Conservation (phyloP, 306 rosid genomes). For the Inga oerstediana region DNA sequence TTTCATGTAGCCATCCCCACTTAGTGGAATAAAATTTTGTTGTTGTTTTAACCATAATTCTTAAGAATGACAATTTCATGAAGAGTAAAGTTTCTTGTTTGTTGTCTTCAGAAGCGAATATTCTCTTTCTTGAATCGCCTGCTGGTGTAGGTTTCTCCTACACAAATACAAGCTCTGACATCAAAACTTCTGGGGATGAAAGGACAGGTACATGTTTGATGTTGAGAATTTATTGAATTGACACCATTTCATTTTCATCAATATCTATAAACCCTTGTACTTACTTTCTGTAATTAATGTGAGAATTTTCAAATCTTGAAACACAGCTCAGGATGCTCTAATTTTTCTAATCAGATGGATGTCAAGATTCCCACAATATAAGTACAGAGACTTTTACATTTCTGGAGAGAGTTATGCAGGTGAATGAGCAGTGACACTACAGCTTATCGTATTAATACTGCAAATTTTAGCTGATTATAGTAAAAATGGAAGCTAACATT, state of each 20-base stretch:
- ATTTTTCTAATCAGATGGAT: conserved; percentile 58
- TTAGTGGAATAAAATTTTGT: no score
- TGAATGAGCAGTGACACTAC: not conserved
- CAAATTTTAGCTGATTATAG: not conserved
- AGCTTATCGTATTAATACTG: not conserved
- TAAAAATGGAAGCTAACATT: not conserved
- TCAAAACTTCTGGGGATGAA: conserved; percentile 55
- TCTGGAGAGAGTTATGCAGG: conserved; percentile 82
- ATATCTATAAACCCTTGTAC: not conserved
- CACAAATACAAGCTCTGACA: conserved; percentile 66
- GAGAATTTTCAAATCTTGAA: conserved; percentile 4
- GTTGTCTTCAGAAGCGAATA: conserved; percentile 58
- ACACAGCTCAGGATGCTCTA: conserved; percentile 67
- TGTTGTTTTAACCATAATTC: not conserved
- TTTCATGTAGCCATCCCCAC: no score
- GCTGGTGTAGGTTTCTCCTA: conserved; percentile 82
- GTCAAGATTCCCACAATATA: conserved; percentile 64
- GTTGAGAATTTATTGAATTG: not conserved
- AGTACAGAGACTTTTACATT: conserved; percentile 59
- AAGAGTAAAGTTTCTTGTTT: not conserved
- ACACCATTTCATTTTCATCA: not conserved
- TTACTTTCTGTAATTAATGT: not conserved
- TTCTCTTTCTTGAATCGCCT: conserved; percentile 70
- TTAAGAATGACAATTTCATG: not conserved
- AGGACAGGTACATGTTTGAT: conserved; percentile 46